Conservation (phyloP, 352 stramenopile genomes). For the Phytophthora macrochlamydospora region DNA sequence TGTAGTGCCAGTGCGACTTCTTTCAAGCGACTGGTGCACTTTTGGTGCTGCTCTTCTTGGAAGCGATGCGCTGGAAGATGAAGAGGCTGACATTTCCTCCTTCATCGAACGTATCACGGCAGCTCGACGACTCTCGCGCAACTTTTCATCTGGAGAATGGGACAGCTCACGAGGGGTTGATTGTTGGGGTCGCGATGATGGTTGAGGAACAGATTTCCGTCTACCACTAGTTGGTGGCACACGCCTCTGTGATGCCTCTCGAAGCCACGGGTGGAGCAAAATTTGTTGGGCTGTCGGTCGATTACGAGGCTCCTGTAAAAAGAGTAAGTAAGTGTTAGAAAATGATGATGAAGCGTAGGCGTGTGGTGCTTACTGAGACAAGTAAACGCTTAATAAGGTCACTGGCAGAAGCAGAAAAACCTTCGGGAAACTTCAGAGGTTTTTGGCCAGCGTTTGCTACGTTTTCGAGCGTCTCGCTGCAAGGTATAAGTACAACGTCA, state of each 20-base stretch:
- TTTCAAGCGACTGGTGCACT: conserved; percentile 7
- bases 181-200: background rate
- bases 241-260: conserved; percentile 25
- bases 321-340: background rate
- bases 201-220: conserved; percentile 20
- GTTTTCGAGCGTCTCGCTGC: conserved; percentile 72
- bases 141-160: conserved; percentile 15
- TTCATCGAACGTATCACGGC: conserved; percentile 22
- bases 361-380: conserved; percentile 33
- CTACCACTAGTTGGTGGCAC: conserved; percentile 6
- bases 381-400: conserved; percentile 74
- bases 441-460: conserved; percentile 55
- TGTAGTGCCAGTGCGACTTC: conserved; percentile 13
- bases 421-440: conserved; percentile 51
- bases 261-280: conserved; percentile 63
- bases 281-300: conserved; percentile 59
- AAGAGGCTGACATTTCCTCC: conserved; percentile 16
- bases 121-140: conserved; percentile 19
- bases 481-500: too few species aligned
- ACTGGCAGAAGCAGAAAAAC: conserved; percentile 56
- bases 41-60: conserved; percentile 3
- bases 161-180: background rate
- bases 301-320: conserved; percentile 46
- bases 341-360: background rate
- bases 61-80: conserved; percentile 22